Conservation (phyloP, 768 basidiomycete species). For the Auriscalpium vulgare region DNA sequence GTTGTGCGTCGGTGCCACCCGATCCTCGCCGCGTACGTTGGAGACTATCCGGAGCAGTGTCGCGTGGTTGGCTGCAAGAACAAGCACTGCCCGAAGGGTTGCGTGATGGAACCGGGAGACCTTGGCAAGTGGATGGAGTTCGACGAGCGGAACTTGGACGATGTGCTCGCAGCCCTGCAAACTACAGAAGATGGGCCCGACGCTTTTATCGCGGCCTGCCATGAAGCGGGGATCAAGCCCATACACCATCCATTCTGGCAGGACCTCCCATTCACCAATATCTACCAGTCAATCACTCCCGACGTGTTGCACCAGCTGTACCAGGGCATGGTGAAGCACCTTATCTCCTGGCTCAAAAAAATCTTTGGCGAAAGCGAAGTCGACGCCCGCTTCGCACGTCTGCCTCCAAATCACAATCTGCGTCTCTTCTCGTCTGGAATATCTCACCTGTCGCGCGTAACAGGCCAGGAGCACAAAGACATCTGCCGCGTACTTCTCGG, state of each 20-base stretch:
- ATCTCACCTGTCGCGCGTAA: slow-evolving; percentile 26
- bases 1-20: slow-evolving; percentile 31
- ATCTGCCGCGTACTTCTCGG: slow-evolving; percentile 6
- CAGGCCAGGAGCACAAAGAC: slow-evolving; percentile 35
- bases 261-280: slow-evolving; percentile 22
- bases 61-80: slow-evolving; percentile 9
- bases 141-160: no score
- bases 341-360: not conserved
- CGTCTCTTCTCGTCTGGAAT: slow-evolving; percentile 28
- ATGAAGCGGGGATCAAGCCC: not conserved
- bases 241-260: slow-evolving; percentile 14
- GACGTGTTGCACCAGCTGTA: slow-evolving; percentile 29
- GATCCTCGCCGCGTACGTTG: slow-evolving; percentile 14
- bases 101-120: not conserved
- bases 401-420: slow-evolving; percentile 27
- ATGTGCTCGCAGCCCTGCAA: not conserved
- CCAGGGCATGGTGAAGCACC: slow-evolving; percentile 1
- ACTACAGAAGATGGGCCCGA: not conserved
- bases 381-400: slow-evolving; percentile 21
- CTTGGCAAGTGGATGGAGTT: no score
- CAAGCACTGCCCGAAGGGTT: slow-evolving; percentile 7
- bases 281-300: slow-evolving; percentile 19
- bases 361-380: slow-evolving; percentile 21
- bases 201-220: not conserved
- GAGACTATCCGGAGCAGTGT: slow-evolving; percentile 18